Evolutionary conservation across 179 eudicot species (phyloP).

Genomic region (Kewa caespitosa): DNA sequence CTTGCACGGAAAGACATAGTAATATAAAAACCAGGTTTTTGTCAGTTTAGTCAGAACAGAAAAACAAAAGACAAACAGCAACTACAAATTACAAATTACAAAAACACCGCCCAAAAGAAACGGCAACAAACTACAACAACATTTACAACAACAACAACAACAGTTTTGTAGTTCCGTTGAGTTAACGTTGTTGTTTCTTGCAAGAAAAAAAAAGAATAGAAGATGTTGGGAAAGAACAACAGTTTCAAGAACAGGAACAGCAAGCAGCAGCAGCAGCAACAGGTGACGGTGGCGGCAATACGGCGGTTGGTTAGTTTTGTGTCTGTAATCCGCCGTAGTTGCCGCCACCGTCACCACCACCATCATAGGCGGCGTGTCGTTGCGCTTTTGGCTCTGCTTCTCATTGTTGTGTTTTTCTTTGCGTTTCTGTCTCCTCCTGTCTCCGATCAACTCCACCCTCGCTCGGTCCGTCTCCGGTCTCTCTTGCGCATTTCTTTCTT

Average conservation of each 20-base stretch:
- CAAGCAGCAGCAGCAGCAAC: conserved; percentile 6
- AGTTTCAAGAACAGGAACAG: conserved; percentile 7
- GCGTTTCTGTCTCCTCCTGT: conserved; percentile 45
- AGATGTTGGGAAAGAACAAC: not conserved
- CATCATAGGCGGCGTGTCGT: conserved; percentile 24
- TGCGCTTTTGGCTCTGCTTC: conserved; percentile 21
- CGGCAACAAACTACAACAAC: not conserved
- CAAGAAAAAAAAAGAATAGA: not conserved
- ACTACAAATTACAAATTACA: not conserved
- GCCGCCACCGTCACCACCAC: conserved; percentile 19
- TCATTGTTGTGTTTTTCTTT: conserved; percentile 31
- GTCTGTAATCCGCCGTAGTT: conserved; percentile 28
- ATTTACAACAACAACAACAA: not conserved
- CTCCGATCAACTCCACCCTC: conserved; percentile 28
- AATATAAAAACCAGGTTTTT: not conserved
- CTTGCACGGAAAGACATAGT: conserved; percentile 29
- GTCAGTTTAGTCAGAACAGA: conserved; percentile 11
- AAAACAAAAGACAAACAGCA: conserved; percentile 5
- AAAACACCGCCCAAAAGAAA: conserved; percentile 17
- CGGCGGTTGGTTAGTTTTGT: conserved; percentile 31
- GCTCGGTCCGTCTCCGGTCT: conserved; percentile 12
- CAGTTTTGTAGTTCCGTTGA: conserved; percentile 7
- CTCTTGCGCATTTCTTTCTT: not conserved
- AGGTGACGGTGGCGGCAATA: no score
- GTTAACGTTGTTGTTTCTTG: not conserved